Percentiles rank a stretch among this genome's conserved stretches.
phyloP scores from a whole-genome alignment of 805 yeast genomes.

The Nakazawaea ishiwadae region DNA sequence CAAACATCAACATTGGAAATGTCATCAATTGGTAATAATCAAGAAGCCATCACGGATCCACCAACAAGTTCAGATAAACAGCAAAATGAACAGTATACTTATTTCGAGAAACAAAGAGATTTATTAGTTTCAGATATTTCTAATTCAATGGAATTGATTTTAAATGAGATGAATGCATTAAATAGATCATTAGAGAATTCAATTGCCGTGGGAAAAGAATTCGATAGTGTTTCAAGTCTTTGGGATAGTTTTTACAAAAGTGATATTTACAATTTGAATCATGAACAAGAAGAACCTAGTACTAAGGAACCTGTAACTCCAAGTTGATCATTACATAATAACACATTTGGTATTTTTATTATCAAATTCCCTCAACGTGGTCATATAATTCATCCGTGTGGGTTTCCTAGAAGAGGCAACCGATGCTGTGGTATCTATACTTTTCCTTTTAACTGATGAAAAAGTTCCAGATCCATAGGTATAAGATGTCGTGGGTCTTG shows the following conservation, averaged over 20 bases:
- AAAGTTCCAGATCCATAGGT: not conserved
- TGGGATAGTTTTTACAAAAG: slow-evolving; percentile 64
- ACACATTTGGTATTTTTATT: no score
- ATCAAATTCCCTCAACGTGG: not conserved
- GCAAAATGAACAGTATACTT: slow-evolving; percentile 13
- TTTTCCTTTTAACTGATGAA: not conserved
- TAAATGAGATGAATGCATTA: slow-evolving; percentile 57
- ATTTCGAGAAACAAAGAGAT: slow-evolving; percentile 59
- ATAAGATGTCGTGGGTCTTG: not conserved
- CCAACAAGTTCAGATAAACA: not conserved
- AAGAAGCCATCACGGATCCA: not conserved
- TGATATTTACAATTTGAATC: slow-evolving; percentile 17
- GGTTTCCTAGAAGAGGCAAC: not conserved
- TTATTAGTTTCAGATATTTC: slow-evolving; percentile 53
- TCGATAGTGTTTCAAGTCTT: slow-evolving; percentile 62
- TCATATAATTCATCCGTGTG: no score
- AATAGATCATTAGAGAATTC: slow-evolving; percentile 65
- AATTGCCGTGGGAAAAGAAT: slow-evolving; percentile 71
- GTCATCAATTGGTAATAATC: not conserved
- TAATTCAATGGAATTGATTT: slow-evolving; percentile 55
- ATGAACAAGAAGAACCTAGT: not conserved
- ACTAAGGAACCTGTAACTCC: not conserved
- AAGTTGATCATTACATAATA: not conserved
- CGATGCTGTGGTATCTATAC: not conserved
- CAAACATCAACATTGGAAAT: no score